Conservation (phyloP, 495 filamentous ascomycete genomes). For the Mytilinidion resinicola region DNA sequence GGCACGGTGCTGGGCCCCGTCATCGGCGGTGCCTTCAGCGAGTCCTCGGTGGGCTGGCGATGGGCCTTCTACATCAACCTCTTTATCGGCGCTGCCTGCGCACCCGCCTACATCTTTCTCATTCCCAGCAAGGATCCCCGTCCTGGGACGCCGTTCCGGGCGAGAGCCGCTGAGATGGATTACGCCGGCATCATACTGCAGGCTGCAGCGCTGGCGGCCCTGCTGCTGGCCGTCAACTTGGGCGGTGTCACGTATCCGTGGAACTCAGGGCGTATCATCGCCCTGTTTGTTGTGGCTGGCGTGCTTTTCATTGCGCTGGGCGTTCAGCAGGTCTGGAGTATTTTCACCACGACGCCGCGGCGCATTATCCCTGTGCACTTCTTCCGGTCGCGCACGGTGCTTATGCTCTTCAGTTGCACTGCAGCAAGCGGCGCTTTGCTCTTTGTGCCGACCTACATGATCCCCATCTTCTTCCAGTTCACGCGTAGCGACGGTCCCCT, state of each 20-base stretch:
- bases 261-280: slow-evolving; percentile 48
- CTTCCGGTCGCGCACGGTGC: slow-evolving; percentile 37
- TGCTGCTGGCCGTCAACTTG: slow-evolving; percentile 31
- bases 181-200: slow-evolving; percentile 1
- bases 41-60: slow-evolving; percentile 18
- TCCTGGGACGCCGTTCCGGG: not conserved
- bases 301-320: slow-evolving; percentile 45
- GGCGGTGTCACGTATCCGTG: slow-evolving; percentile 51
- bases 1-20: slow-evolving; percentile 20
- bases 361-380: slow-evolving; percentile 53
- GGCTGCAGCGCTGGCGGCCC: not conserved
- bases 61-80: slow-evolving; percentile 30
- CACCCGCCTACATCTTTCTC: slow-evolving; percentile 6
- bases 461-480: slow-evolving; percentile 49
- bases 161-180: slow-evolving; percentile 3
- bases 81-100: slow-evolving; percentile 5
- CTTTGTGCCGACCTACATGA: slow-evolving; percentile 41
- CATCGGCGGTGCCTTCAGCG: slow-evolving; percentile 23
- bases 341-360: slow-evolving; percentile 43
- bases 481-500: slow-evolving; percentile 44
- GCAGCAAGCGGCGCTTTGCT: slow-evolving; percentile 34
- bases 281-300: slow-evolving; percentile 46
- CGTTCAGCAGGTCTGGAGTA: slow-evolving; percentile 46
- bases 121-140: slow-evolving; percentile 1
- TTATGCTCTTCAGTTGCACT: slow-evolving; percentile 43